These are phyloP conservation scores for Aspergillus oerlinghausenensis DNA, from an alignment of 2,329 filamentous ascomycete species.

Conservation along the genomic window DNA sequence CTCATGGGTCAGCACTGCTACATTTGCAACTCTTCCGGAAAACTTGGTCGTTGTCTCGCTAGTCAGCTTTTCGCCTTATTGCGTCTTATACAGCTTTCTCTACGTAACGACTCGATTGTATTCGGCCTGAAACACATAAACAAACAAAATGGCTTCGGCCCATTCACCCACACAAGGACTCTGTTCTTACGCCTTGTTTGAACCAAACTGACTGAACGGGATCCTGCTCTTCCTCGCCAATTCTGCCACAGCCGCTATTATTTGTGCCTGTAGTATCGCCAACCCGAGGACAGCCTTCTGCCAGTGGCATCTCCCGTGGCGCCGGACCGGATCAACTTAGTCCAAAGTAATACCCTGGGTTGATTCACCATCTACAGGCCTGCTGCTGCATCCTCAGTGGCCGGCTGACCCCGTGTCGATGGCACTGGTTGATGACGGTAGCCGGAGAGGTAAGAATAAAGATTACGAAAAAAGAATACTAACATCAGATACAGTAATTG, in stretches of 20 bases:
- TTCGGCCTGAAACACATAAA: conserved; percentile 28
- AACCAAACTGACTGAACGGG: conserved; percentile 1
- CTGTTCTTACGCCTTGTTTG: conserved; percentile 10
- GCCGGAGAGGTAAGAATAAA: background rate
- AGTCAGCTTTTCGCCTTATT: conserved; percentile 39
- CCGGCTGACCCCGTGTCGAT: background rate
- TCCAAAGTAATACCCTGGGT: background rate
- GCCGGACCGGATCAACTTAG: background rate
- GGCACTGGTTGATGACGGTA: background rate
- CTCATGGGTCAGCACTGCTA: conserved; percentile 40
- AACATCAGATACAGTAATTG: background rate
- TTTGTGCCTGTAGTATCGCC: conserved; percentile 19
- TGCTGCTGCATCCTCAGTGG: background rate
- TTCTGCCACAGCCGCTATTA: conserved; percentile 15
- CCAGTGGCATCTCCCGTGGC: background rate
- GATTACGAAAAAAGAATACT: background rate
- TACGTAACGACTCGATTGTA: conserved; percentile 42
- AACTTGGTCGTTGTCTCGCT: conserved; percentile 35
- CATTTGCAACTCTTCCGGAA: conserved; percentile 34
- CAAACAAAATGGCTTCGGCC: conserved; percentile 14
- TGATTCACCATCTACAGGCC: background rate
- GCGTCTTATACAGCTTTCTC: conserved; percentile 31
- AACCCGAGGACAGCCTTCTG: conserved; percentile 1
- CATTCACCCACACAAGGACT: conserved; percentile 9
- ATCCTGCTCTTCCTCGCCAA: conserved; percentile 6